A percentile compares a stretch with the other conserved stretches of the same genome.
Evolutionary conservation across 768 basidiomycete species (phyloP).

Genomic region (Floccularia luteovirens): DNA sequence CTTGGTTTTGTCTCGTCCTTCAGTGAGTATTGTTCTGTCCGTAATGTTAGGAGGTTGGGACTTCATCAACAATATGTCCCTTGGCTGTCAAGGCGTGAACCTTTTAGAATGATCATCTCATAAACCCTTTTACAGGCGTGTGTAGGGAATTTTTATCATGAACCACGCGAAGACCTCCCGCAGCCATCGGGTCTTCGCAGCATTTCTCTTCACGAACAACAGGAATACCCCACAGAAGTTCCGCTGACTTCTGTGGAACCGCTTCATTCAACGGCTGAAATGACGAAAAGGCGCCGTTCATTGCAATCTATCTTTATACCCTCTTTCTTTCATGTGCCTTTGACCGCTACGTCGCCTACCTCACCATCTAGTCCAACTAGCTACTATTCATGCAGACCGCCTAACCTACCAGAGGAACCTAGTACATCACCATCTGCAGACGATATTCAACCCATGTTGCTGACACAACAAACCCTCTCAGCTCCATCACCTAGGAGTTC

Average conservation of each 20-base stretch:
- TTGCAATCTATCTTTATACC: constrained; percentile 44
- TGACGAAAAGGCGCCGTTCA: constrained; percentile 46
- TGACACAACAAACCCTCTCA: constrained; percentile 7
- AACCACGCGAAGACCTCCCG: no score
- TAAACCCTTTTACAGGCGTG: no score
- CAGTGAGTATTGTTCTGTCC: no score
- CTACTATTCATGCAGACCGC: constrained; percentile 14
- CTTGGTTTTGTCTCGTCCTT: no score
- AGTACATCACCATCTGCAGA: constrained; percentile 4
- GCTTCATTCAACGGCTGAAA: constrained; percentile 10
- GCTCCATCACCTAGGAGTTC: constrained; percentile 18
- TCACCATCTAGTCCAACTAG: constrained; percentile 12
- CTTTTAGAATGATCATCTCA: no score
- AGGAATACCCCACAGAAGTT: no score
- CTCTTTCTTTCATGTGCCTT: constrained; percentile 29
- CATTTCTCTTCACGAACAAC: no score
- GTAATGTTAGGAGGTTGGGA: no score
- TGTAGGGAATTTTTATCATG: no score
- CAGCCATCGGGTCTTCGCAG: no score
- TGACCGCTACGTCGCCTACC: constrained; percentile 16
- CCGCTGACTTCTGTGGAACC: constrained; percentile 10
- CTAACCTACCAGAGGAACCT: constrained; percentile 13
- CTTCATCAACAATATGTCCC: no score
- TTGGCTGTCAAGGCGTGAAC: no score
- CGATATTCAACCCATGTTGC: constrained; percentile 2